Conservation (phyloP, 2,329 filamentous ascomycete genomes). For the Aciculosporium take region DNA sequence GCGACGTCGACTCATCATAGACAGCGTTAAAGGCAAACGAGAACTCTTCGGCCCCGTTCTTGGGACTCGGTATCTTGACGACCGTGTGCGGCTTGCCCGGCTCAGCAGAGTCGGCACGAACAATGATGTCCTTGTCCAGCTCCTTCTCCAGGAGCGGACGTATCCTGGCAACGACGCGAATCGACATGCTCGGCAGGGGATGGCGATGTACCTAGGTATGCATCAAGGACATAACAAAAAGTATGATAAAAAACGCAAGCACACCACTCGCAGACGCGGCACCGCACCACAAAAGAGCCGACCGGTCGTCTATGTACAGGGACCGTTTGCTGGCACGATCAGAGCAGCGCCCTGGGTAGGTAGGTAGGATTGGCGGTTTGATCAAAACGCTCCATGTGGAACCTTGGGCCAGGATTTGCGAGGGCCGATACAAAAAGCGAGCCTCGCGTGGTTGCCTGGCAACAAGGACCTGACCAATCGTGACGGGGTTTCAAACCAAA, state of each 20-base stretch:
- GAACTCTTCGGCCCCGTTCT: constrained; percentile 81
- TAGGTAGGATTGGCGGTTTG: background rate
- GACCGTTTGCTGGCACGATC: constrained; percentile 2
- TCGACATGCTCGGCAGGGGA: constrained; percentile 43
- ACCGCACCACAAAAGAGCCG: constrained; percentile 2
- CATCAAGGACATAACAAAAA: constrained; percentile 3
- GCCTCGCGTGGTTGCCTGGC: constrained; percentile 3
- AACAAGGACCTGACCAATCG: constrained; percentile 3
- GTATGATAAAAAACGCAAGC: background rate
- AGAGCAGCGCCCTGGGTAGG: background rate
- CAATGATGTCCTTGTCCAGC: constrained; percentile 75
- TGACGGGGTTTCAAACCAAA: no score
- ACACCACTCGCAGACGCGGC: constrained; percentile 1
- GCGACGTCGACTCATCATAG: constrained; percentile 65
- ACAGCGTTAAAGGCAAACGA: constrained; percentile 92
- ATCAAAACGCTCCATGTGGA: background rate
- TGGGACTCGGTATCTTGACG: constrained; percentile 84
- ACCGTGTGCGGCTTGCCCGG: constrained; percentile 49
- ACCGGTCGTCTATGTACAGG: no score
- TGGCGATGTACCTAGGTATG: no score
- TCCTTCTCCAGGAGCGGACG: constrained; percentile 78
- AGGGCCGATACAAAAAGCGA: background rate
- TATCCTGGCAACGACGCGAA: constrained; percentile 81
- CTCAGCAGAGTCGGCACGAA: constrained; percentile 50
- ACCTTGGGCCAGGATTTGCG: constrained; percentile 1